phyloP scores from a whole-genome alignment of 352 stramenopile genomes.

The Phytophthora tubulina region DNA sequence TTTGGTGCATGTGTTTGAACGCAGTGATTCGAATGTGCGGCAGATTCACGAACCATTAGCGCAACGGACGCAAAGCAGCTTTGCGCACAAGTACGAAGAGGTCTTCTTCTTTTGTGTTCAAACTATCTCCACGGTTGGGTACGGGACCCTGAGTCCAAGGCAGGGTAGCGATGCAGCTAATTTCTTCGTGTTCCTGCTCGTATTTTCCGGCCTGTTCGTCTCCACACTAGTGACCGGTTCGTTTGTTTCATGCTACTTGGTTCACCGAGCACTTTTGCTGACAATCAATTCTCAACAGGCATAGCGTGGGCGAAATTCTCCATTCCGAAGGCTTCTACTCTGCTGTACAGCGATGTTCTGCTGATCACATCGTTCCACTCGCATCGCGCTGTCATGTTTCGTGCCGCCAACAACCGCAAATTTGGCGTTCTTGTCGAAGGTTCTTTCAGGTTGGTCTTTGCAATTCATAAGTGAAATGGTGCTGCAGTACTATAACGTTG shows the following conservation, averaged over 20 bases:
- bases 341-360: slow-evolving; percentile 63
- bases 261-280: not conserved
- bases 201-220: slow-evolving; percentile 51
- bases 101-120: slow-evolving; percentile 73
- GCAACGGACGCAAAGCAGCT: slow-evolving; percentile 15
- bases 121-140: slow-evolving; percentile 71
- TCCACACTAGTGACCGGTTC: slow-evolving; percentile 67
- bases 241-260: not conserved
- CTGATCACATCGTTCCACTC: slow-evolving; percentile 62
- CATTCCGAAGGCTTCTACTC: slow-evolving; percentile 57
- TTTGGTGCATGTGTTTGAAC: not conserved
- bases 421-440: slow-evolving; percentile 65
- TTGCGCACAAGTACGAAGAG: slow-evolving; percentile 38
- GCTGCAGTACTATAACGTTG: not conserved
- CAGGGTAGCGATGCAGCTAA: slow-evolving; percentile 59
- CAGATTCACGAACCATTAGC: slow-evolving; percentile 30
- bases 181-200: slow-evolving; percentile 69
- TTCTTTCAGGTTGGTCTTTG: slow-evolving; percentile 53
- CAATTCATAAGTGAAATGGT: not conserved
- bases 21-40: not conserved
- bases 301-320: slow-evolving; percentile 76
- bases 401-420: slow-evolving; percentile 63
- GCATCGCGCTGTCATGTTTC: slow-evolving; percentile 66
- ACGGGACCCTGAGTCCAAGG: slow-evolving; percentile 55
- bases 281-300: slow-evolving; percentile 33